phyloP scores from a whole-genome alignment of 1,284 basidiomycete species.

The Ceratorhiza oryzae-sativae region DNA sequence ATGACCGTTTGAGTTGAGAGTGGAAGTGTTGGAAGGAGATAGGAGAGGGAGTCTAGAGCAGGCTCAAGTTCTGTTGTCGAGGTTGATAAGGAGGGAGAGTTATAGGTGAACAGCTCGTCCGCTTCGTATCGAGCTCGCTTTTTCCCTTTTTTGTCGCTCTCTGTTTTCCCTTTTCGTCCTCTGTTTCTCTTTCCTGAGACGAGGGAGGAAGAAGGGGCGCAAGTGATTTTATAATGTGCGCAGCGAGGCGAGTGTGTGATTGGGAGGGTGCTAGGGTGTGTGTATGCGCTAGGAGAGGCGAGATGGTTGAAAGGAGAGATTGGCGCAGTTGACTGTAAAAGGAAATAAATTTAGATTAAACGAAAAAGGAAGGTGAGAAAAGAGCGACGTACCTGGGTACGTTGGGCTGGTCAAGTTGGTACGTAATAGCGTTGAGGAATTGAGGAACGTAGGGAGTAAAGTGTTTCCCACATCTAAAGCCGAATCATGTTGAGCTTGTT shows the following conservation, averaged over 20 bases:
- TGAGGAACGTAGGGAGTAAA: constrained; percentile 22
- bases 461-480: constrained; percentile 11
- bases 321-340: constrained; percentile 3
- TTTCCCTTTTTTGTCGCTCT: constrained; percentile 63
- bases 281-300: constrained; percentile 56
- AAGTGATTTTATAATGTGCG: constrained; percentile 61
- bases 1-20: constrained; percentile 29
- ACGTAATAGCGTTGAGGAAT: constrained; percentile 6
- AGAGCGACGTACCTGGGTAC: background rate
- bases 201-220: constrained; percentile 53
- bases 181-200: constrained; percentile 48
- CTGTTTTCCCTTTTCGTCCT: constrained; percentile 2
- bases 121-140: constrained; percentile 80
- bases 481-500: background rate
- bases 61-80: constrained; percentile 45
- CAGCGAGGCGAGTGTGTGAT: constrained; percentile 56
- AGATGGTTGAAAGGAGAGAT: constrained; percentile 55
- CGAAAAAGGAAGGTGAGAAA: no score
- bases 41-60: constrained; percentile 43
- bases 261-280: constrained; percentile 56
- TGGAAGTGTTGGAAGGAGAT: constrained; percentile 23
- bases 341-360: background rate
- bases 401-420: constrained; percentile 20
- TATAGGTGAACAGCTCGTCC: constrained; percentile 79
- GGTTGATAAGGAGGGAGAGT: constrained; percentile 67